Base-by-base conservation (phyloP, 176 grass and related monocot genomes). In the Bromus sterilis region DNA sequence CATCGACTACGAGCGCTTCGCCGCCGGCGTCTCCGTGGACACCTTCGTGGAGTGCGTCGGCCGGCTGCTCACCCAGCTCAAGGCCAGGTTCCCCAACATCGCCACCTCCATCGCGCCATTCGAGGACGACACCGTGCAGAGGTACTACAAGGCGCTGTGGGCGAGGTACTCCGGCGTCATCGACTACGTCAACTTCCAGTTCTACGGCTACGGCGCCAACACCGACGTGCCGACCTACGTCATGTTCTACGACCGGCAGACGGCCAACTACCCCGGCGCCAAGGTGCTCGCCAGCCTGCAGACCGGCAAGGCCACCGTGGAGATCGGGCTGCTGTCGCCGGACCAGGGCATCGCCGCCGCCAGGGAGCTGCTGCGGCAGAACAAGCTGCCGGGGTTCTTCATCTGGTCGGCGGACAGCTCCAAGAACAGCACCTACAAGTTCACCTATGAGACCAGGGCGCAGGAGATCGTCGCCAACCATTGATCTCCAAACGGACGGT, bases 111-210 rank as follows among this genome's bases (percentile, higher is more conserved):
- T 51, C 48, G 48, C 48, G 48, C 48, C 48, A 6, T 51, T 51
- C 48, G 48, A 51, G 48, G 48, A 51, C 48, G 2, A 14, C 3
- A 29, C 7, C 4, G n/a, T 92, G 2, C 90, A 87, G 66, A 28
- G 11, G 7, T 77, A 89, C 55, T 89, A 92, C 90, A 3, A 71
- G 62, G 48, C 48, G 48, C 18, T 51, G 0, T 51, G 48, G 48
- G 6, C 5, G 6, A 51, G 1, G 18, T 51, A 51, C 48, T 51
- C 48, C 48, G 0, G 48, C 0, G 48, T 51, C 48, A 51, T 51
- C 48, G 48, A 51, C 48, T 51, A 51, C 48, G 48, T 51, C 48
- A 51, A 51, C 48, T 51, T 51, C 48, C 48, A 51, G 48, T 51
- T 51, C 48, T 51, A 51, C 18, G 48, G 48, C 48, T 51, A 51